Evolutionary conservation across 192 early-diverging fungal species (phyloP).

Genomic region (Coemansia javaensis): DNA sequence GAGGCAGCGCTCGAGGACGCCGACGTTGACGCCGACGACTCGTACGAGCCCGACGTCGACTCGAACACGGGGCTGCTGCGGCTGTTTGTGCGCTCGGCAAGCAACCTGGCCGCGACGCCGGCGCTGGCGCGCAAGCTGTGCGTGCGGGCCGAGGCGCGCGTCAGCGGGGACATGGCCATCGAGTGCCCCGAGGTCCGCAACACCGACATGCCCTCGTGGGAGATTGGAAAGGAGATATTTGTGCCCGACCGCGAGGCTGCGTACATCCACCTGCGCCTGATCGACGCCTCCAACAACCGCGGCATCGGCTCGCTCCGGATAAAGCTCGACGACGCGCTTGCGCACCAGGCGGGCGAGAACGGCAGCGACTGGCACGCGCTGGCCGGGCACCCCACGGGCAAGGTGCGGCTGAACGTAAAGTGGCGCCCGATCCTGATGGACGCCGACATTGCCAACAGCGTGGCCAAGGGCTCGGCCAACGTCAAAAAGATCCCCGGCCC

Average conservation of each 20-base stretch:
- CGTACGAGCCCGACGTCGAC: constrained; percentile 50
- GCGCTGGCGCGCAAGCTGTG: constrained; percentile 49
- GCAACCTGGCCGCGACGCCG: constrained; percentile 53
- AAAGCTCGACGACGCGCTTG: constrained; percentile 37
- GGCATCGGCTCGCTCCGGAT: constrained; percentile 36
- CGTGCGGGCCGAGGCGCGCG: constrained; percentile 54
- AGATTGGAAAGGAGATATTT: constrained; percentile 64
- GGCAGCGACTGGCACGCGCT: constrained; percentile 65
- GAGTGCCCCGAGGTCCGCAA: constrained; percentile 64
- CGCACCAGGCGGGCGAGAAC: constrained; percentile 40
- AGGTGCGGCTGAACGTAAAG: constrained; percentile 59
- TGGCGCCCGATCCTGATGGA: constrained; percentile 83
- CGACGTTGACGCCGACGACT: constrained; percentile 26
- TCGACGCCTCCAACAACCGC: constrained; percentile 44
- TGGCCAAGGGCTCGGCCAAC: constrained; percentile 41
- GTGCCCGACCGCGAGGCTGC: constrained; percentile 62
- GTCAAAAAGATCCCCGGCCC: constrained; percentile 47
- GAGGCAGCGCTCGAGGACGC: constrained; percentile 23
- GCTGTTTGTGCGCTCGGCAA: constrained; percentile 62
- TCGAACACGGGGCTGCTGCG: constrained; percentile 69
- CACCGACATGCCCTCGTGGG: constrained; percentile 79
- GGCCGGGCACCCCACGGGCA: constrained; percentile 49
- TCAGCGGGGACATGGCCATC: constrained; percentile 51
- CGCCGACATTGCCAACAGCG: constrained; percentile 52
- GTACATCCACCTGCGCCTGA: constrained; percentile 57